Base-by-base conservation (phyloP, 129 eudicot genomes). In the Centrapalus pauciflorus region DNA sequence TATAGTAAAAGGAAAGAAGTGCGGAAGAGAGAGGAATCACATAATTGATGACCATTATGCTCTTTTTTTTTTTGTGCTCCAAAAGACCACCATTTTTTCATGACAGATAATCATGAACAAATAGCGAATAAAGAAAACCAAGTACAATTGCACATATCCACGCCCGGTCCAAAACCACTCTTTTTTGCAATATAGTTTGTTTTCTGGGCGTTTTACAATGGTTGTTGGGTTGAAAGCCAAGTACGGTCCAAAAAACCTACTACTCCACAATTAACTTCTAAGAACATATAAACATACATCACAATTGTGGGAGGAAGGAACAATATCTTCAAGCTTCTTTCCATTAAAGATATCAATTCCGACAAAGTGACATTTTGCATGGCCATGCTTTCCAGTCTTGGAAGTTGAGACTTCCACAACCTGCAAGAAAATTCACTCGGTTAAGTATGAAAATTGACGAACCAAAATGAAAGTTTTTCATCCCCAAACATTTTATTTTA, bases 281-380 rank as follows among this genome's bases (percentile, higher is more conserved):
- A 13, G 19, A 25, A 1, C 20, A 62, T 38, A 62, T 62, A 62
- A 13, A 40, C 71, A 40, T 70, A 80, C 85, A 66, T 80, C 85
- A 76, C 85, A 80, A 51, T 80, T 80, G 72, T 80, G 85, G 21
- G 81, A 80, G 27, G 85, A 80, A 0, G 81, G 85, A 17, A 80
- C 85, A 66, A 76, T 80, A 71, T 80, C 85, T 61, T 80, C 85
- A 6, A 80, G 81, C 79, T 80, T 80, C 75, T 80, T 80, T 49
- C 78, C 77, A 25, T 68, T 80, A 23, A 80, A 80, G 24, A 80
- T 76, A 52, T 80, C 85, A 67, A 80, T 80, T 7, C 70, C 81
- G 30, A 80, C 85, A 76, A 80, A 80, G 75, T 81, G 85, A 61
- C 85, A 81, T 38, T 81, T 81, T 26, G 81, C 84, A 66, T 80